phyloP scores from a whole-genome alignment of 164 flowering plant species.

The Vitis rupestris region DNA sequence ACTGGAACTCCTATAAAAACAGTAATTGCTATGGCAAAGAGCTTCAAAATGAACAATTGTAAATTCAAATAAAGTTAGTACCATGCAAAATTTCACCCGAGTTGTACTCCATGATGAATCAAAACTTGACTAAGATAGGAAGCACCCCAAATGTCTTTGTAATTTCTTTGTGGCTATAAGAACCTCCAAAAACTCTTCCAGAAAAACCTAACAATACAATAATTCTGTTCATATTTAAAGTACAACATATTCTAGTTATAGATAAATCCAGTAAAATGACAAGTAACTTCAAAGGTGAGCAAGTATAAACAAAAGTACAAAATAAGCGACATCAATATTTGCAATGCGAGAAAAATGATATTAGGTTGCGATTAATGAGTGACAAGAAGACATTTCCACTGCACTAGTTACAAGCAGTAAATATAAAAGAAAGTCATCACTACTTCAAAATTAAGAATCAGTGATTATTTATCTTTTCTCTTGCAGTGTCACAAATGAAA shows the following conservation, averaged over 20 bases:
- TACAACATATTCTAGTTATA: not conserved
- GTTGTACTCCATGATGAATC: constrained; percentile 7
- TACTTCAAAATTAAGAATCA: not conserved
- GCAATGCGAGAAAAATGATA: not conserved
- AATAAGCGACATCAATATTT: not conserved
- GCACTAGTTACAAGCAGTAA: not conserved
- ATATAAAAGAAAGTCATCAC: not conserved
- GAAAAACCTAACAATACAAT: not conserved
- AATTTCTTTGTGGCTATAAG: not conserved
- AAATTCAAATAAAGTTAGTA: not conserved
- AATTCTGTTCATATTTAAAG: not conserved
- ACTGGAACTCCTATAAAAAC: not conserved
- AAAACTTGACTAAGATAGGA: not conserved
- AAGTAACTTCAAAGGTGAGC: not conserved
- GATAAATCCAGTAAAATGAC: not conserved
- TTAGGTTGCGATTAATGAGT: not conserved
- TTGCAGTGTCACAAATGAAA: not conserved
- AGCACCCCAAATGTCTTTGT: not conserved
- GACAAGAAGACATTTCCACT: not conserved
- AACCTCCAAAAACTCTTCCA: constrained; percentile 6
- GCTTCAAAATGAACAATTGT: not conserved
- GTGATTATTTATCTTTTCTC: not conserved
- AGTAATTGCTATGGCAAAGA: not conserved
- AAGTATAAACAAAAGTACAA: not conserved
- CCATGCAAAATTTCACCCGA: not conserved